Evolutionary conservation across 768 basidiomycete genomes (phyloP).

Genomic region (Hericium alpestre): DNA sequence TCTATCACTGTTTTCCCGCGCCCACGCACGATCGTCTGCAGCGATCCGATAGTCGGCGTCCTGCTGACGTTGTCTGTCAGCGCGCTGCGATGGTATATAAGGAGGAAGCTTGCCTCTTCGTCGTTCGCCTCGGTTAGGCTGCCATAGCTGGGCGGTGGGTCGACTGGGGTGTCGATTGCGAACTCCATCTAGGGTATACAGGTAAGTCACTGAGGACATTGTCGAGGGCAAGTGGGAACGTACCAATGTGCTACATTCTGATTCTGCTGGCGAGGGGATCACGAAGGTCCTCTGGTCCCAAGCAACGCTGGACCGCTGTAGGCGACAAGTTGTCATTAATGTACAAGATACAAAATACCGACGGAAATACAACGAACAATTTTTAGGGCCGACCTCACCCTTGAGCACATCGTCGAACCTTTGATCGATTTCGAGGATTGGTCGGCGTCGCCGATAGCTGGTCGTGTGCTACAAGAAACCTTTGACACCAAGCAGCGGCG

Average conservation of each 20-base stretch:
- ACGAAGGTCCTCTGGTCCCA: constrained; percentile 5
- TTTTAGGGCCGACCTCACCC: background rate
- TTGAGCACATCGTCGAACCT: background rate
- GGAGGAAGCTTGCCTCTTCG: background rate
- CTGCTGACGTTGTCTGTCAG: background rate
- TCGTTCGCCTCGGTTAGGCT: background rate
- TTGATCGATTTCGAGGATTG: background rate
- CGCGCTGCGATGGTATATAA: background rate
- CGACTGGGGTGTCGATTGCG: background rate
- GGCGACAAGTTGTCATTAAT: too few relatives aligned
- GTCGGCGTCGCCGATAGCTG: background rate
- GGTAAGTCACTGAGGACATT: background rate
- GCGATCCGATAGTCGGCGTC: background rate
- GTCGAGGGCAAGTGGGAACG: background rate
- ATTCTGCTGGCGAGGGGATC: constrained; percentile 12
- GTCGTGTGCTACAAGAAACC: background rate
- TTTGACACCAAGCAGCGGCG: background rate
- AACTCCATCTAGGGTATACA: background rate
- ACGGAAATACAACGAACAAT: background rate
- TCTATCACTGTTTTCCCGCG: background rate
- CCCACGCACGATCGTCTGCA: constrained; percentile 6
- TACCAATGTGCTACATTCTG: constrained; percentile 23
- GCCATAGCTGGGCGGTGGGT: background rate
- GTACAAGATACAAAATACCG: background rate
- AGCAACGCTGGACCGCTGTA: background rate